A percentile compares a stretch with the other conserved stretches of the same genome.
These are phyloP conservation scores for Kwoniella sp. DNA, from an alignment of 768 basidiomycete genomes.

Conservation along the genomic window DNA sequence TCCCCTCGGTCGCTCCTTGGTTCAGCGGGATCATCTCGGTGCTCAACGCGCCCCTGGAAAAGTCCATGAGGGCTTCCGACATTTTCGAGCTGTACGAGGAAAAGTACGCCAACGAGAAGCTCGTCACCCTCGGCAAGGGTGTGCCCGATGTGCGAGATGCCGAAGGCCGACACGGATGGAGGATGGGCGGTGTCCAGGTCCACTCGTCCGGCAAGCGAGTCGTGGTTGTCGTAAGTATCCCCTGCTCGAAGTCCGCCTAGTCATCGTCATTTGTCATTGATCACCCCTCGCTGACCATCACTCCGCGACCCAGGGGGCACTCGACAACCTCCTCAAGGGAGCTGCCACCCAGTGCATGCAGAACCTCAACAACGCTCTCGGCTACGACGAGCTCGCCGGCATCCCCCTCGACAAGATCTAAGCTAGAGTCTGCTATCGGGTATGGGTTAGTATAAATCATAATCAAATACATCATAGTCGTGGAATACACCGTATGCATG, in stretches of 20 bases:
- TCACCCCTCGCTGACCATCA: no score
- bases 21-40: conserved; percentile 94
- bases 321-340: conserved; percentile 96
- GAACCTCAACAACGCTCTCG: conserved; percentile 87
- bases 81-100: conserved; percentile 69
- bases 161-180: conserved; percentile 80
- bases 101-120: conserved; percentile 68
- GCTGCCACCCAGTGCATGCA: conserved; percentile 96
- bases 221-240: conserved; percentile 74
- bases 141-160: conserved; percentile 73
- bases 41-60: conserved; percentile 71
- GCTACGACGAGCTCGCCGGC: conserved; percentile 77
- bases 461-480: neutral
- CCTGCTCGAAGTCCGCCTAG: neutral
- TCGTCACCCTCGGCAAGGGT: conserved; percentile 64
- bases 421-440: neutral
- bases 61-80: conserved; percentile 65
- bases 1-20: conserved; percentile 85
- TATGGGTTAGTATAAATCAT: neutral
- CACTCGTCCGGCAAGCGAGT: conserved; percentile 82
- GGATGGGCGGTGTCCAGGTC: conserved; percentile 87
- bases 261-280: no score
- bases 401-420: conserved; percentile 56
- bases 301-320: conserved; percentile 62
- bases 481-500: no score